Conservation (phyloP, 805 yeast genomes). For the Yarrowia osloensis region DNA sequence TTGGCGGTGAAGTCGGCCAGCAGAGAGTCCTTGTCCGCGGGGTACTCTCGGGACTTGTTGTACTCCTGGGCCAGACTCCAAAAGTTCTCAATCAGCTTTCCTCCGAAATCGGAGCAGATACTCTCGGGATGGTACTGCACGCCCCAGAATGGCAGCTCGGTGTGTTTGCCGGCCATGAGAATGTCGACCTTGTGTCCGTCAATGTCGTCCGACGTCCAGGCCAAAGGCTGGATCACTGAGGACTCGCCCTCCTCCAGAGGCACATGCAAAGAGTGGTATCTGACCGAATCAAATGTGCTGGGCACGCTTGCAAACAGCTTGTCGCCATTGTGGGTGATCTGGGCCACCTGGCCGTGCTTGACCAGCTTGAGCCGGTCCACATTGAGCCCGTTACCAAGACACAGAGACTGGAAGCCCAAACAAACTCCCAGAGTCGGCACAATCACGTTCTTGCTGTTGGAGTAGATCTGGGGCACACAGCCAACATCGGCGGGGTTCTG, state of each 20-base stretch:
- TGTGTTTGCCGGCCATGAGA: conserved; percentile 80
- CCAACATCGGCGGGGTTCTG: conserved; percentile 65
- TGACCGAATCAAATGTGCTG: conserved; percentile 60
- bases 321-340: conserved; percentile 44
- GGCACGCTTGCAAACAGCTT: conserved; percentile 51
- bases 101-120: conserved; percentile 75
- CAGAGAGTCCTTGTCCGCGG: background rate
- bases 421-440: conserved; percentile 89
- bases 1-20: conserved; percentile 9
- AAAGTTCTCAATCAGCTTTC: conserved; percentile 60
- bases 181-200: conserved; percentile 40
- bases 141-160: conserved; percentile 70
- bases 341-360: conserved; percentile 83
- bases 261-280: conserved; percentile 86
- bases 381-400: conserved; percentile 59
- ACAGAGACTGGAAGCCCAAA: conserved; percentile 85
- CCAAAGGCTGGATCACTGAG: conserved; percentile 45
- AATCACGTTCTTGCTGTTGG: conserved; percentile 39
- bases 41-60: conserved; percentile 29
- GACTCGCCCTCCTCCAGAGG: conserved; percentile 32
- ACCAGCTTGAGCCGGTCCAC: conserved; percentile 58
- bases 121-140: conserved; percentile 99
- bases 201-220: conserved; percentile 54
- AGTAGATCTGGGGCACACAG: conserved; percentile 60
- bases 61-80: conserved; percentile 50